These are phyloP conservation scores for Geotrichum citri-aurantii DNA, from an alignment of 1,139 yeast genomes.

Conservation along the genomic window DNA sequence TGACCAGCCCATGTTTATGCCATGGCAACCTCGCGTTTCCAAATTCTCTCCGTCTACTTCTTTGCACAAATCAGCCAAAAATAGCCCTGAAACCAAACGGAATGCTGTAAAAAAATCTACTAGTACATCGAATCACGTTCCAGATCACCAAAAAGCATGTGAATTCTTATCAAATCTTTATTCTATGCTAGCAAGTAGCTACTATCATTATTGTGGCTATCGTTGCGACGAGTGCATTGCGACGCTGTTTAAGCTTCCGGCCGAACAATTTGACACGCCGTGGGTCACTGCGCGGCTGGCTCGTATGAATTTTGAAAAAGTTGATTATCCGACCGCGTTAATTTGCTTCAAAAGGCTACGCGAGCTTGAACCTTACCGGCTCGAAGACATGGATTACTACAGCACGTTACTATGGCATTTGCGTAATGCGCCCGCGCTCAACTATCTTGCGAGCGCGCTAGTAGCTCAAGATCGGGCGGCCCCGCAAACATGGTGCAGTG, in stretches of 20 bases:
- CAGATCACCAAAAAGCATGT: neutral
- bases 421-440: constrained; percentile 72
- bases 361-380: constrained; percentile 66
- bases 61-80: neutral
- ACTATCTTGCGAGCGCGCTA: constrained; percentile 76
- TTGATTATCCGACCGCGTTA: constrained; percentile 74
- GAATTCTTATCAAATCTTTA: constrained; percentile 44
- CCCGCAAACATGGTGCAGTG: constrained; percentile 87
- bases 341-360: constrained; percentile 58
- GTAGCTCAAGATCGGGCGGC: constrained; percentile 58
- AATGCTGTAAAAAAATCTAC: neutral
- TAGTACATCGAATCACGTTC: neutral
- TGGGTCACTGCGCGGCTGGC: constrained; percentile 84
- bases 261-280: constrained; percentile 64
- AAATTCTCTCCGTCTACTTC: neutral
- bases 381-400: constrained; percentile 85
- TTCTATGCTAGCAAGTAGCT: constrained; percentile 58
- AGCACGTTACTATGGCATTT: constrained; percentile 92
- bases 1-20: neutral
- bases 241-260: constrained; percentile 57
- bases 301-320: constrained; percentile 77
- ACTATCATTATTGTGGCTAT: constrained; percentile 57
- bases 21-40: neutral
- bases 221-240: constrained; percentile 80
- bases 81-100: neutral